A percentile compares a stretch with the other conserved stretches of the same genome.
These are phyloP conservation scores for Candida arabinofermentans DNA, from an alignment of 805 yeast genomes.

Conservation along the genomic window DNA sequence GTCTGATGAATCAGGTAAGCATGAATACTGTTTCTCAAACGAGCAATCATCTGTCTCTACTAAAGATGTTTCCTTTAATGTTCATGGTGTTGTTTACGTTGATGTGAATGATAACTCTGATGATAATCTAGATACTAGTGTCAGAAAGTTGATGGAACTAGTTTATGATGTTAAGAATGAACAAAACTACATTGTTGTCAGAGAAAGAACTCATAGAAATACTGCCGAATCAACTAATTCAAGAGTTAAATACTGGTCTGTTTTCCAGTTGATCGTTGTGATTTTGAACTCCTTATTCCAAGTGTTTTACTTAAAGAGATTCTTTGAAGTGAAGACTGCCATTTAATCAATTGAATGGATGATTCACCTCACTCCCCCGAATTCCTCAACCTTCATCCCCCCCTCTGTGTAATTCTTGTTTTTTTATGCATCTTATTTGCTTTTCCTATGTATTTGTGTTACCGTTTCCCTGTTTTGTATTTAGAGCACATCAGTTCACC, in stretches of 20 bases:
- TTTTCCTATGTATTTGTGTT: no score
- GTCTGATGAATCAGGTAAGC: conserved; percentile 68
- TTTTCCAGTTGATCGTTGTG: conserved; percentile 84
- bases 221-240: conserved; percentile 97
- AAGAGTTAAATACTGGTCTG: conserved; percentile 97
- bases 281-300: conserved; percentile 87
- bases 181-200: conserved; percentile 85
- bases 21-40: conserved; percentile 87
- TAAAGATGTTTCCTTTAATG: conserved; percentile 91
- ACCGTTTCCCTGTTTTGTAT: no score
- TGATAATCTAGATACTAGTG: conserved; percentile 80
- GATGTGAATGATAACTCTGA: conserved; percentile 64
- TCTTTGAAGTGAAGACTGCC: conserved; percentile 90
- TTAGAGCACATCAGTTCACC: no score
- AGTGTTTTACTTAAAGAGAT: conserved; percentile 87
- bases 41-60: conserved; percentile 69
- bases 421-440: no score
- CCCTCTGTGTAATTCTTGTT: no score
- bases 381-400: neutral
- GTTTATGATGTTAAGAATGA: conserved; percentile 89
- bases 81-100: conserved; percentile 87
- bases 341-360: conserved; percentile 42
- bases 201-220: conserved; percentile 97
- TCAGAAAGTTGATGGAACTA: conserved; percentile 67
- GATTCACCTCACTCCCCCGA: neutral